Evolutionary conservation across 106 monocot species (phyloP).

Genomic region (Dendrobium nobile): DNA sequence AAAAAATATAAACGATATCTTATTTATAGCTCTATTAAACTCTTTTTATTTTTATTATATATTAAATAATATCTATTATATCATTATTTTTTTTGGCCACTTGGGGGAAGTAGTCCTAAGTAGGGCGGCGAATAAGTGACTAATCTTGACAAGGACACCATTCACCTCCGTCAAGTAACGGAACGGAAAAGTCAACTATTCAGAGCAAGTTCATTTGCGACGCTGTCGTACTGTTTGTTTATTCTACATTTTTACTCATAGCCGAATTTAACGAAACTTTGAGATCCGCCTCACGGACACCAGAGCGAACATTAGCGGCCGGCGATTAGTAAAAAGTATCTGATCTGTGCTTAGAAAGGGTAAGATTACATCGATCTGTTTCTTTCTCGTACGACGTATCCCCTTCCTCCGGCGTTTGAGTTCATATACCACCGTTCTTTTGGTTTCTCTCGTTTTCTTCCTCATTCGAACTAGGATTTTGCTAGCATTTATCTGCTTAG

Average conservation of each 20-base stretch:
- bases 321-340: slow-evolving; percentile 2
- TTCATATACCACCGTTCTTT: background rate
- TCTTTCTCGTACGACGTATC: background rate
- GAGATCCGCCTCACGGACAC: background rate
- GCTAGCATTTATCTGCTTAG: background rate
- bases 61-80: too few relatives aligned
- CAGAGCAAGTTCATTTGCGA: background rate
- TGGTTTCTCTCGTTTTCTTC: background rate
- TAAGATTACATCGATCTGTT: background rate
- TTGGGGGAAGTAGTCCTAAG: too few relatives aligned
- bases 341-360: background rate
- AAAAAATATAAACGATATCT: too few relatives aligned
- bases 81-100: too few relatives aligned
- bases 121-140: background rate
- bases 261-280: slow-evolving; percentile 4
- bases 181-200: background rate
- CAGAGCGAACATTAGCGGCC: background rate
- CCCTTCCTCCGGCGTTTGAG: background rate
- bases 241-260: background rate
- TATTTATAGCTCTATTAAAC: too few relatives aligned
- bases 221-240: background rate
- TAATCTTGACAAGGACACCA: background rate
- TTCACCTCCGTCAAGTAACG: background rate
- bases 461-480: background rate
- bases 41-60: too few relatives aligned